Evolutionary conservation across 371 early-diverging fungal species (phyloP).

Genomic region (Circinella minor): DNA sequence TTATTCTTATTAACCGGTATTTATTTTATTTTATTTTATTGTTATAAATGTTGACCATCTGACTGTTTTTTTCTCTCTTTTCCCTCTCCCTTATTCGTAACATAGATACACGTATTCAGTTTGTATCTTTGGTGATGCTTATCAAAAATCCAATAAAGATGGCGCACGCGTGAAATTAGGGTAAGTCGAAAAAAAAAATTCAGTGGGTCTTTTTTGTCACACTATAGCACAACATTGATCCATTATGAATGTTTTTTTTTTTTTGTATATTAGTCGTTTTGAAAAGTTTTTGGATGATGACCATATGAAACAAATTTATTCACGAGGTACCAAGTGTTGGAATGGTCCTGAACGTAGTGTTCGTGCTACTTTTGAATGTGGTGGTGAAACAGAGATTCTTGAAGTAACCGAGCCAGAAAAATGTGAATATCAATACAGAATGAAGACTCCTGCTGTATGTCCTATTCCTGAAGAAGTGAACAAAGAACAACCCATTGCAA

Average conservation of each 20-base stretch:
- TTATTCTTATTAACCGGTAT: not conserved
- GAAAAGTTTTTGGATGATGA: conserved; percentile 39
- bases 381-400: conserved; percentile 65
- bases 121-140: conserved; percentile 78
- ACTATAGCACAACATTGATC: too few species aligned
- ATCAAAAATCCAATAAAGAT: conserved; percentile 73
- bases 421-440: conserved; percentile 84
- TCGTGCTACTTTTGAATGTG: conserved; percentile 64
- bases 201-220: not conserved
- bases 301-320: conserved; percentile 63
- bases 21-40: not conserved
- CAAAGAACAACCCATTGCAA: not conserved
- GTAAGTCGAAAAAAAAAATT: conserved; percentile 40
- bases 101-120: conserved; percentile 80
- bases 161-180: conserved; percentile 69
- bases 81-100: too few species aligned
- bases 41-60: not conserved
- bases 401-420: conserved; percentile 89
- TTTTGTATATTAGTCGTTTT: conserved; percentile 30
- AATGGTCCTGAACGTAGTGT: conserved; percentile 87
- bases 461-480: conserved; percentile 19
- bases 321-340: conserved; percentile 87
- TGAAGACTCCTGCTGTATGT: conserved; percentile 84
- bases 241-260: not conserved
- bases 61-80: too few species aligned